Base-by-base conservation (phyloP, 2,329 filamentous ascomycete genomes). In the Xylariales sp. region DNA sequence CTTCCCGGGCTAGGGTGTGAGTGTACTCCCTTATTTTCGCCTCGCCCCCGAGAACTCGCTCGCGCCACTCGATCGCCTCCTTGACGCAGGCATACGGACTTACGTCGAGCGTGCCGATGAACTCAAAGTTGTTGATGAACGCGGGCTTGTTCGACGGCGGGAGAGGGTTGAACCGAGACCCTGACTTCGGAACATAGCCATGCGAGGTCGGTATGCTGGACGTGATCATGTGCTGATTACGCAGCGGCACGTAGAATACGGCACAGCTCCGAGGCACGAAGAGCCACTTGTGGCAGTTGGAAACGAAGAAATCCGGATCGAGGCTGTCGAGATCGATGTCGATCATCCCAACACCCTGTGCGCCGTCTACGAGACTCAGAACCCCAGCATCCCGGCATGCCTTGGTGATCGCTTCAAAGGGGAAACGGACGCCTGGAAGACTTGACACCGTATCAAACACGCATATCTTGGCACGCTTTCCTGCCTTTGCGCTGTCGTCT, bases 261-360 rank as follows among this genome's bases (percentile, higher is more conserved):
- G 93, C 93, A 76, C 91, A 94, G 16, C 90, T 91, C 39, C 94
- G 89, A 0, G 94, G 95, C 0, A 89, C 87, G 75, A 89, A 90
- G 7, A 97, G 88, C 95, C 95, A 98, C 83, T 97, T 97, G 82
- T 97, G 93, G 73, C 90, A 93, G 78, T 97, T 97, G 63, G 86
- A 91, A 14, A 95, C 86, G 75, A 97, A 93, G 81, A 97, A 97
- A 79, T 97, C 94, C 0, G 93, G 90, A 69, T 94, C 87, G 2
- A 94, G 81, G 3, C 80, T 78, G 0, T 77, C 71, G 14, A 97
- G 80, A 78, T 97, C 87, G 7, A 97, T 79, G 0, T 86, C 83
- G 7, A 97, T 85, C 79, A 96, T 91, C 1, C 95, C 95, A 30
- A 97, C 81, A 0, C 91, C 91, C 79, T 98, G 95, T 0, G 95